Conservation (phyloP, 176 grass and related monocot species). For the Carex littledalei region DNA sequence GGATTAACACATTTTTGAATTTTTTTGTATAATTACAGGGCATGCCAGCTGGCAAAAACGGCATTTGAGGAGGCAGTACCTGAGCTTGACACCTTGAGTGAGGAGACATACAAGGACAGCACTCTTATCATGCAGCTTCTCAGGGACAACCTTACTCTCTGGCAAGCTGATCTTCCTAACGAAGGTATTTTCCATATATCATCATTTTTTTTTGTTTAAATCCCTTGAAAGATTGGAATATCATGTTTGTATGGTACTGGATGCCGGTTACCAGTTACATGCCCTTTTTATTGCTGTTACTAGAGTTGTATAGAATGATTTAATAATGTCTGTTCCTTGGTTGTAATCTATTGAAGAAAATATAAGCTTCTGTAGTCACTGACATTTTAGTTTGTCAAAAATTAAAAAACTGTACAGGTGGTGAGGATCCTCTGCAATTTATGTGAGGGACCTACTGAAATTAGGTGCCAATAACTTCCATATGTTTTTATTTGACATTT, state of each 20-base stretch:
- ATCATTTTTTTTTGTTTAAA: not conserved
- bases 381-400: not conserved
- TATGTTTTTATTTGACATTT: not conserved
- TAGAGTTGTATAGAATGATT: not conserved
- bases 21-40: conserved; percentile 1
- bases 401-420: not conserved
- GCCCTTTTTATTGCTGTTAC: not conserved
- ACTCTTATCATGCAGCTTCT: conserved; percentile 10
- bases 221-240: not conserved
- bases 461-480: not conserved
- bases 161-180: not conserved
- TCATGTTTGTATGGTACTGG: not conserved
- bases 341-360: conserved; percentile 1
- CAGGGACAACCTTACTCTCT: conserved; percentile 14
- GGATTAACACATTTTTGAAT: not conserved
- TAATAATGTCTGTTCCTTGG: not conserved
- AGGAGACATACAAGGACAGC: conserved; percentile 4
- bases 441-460: not conserved
- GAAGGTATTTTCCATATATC: not conserved
- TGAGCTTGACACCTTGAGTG: not conserved
- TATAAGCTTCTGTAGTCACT: not conserved
- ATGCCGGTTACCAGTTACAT: not conserved
- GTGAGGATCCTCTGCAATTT: not conserved
- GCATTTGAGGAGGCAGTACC: not conserved
- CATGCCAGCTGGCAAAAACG: not conserved